A percentile compares a stretch with the other conserved stretches of the same genome.
These are phyloP conservation scores for Lolium perenne DNA, from an alignment of 176 grass and related monocot species.

Conservation along the genomic window DNA sequence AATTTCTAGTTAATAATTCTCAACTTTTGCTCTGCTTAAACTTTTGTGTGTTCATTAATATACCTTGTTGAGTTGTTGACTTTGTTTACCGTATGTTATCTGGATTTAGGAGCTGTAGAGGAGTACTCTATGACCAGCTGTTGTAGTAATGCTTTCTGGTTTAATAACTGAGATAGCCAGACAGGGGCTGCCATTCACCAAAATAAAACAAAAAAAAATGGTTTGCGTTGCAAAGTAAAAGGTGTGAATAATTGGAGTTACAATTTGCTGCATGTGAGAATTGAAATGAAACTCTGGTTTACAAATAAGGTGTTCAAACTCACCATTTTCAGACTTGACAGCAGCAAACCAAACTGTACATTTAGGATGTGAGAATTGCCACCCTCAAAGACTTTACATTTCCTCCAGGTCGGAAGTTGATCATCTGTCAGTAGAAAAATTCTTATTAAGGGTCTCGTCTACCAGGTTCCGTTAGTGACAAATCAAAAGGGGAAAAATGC, in stretches of 20 bases:
- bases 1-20: neutral
- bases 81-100: neutral
- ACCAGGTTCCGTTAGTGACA: neutral
- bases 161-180: constrained; percentile 21
- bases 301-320: constrained; percentile 34
- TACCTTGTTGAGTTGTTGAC: neutral
- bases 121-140: neutral
- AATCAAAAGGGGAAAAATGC: constrained; percentile 10
- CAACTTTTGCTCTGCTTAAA: constrained; percentile 19
- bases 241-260: neutral
- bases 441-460: neutral
- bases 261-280: neutral
- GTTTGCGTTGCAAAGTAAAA: constrained; percentile 5
- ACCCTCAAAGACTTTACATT: constrained; percentile 77
- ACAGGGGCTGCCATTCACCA: neutral
- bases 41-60: neutral
- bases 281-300: neutral
- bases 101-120: neutral
- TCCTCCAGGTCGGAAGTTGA: constrained; percentile 79
- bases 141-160: neutral
- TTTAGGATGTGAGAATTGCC: constrained; percentile 60
- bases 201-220: neutral
- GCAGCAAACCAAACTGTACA: constrained; percentile 71
- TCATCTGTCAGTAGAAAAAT: constrained; percentile 54
- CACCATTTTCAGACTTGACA: constrained; percentile 88